A percentile compares a stretch with the other conserved stretches of the same genome.
These are phyloP conservation scores for Trypanosoma avium DNA, from an alignment of 208 protist genomes.

Conservation along the genomic window DNA sequence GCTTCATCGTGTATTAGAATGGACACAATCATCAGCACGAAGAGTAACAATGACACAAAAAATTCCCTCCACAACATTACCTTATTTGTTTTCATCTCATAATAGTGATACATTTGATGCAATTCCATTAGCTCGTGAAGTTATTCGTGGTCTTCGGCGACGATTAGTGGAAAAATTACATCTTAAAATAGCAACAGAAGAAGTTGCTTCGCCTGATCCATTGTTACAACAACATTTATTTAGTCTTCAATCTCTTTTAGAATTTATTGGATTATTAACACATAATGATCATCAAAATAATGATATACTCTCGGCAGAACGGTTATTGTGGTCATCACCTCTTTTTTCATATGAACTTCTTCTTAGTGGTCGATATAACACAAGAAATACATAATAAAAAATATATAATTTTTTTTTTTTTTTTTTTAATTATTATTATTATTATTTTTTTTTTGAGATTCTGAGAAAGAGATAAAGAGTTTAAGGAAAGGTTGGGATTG, in stretches of 20 bases:
- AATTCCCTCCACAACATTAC: no score
- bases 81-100: no score
- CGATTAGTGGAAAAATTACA: slow-evolving; percentile 66
- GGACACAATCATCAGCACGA: slow-evolving; percentile 18
- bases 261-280: slow-evolving; percentile 10
- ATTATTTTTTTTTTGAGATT: no score
- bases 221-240: slow-evolving; percentile 33
- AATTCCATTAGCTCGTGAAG: slow-evolving; percentile 46
- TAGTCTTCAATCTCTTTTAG: slow-evolving; percentile 11
- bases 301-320: slow-evolving; percentile 23
- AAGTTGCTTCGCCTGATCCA: slow-evolving; percentile 4
- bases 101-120: slow-evolving; percentile 75
- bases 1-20: slow-evolving; percentile 27
- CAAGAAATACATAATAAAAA: no score
- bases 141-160: slow-evolving; percentile 43
- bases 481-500: background rate
- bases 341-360: slow-evolving; percentile 44
- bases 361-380: slow-evolving; percentile 6
- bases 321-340: slow-evolving; percentile 60
- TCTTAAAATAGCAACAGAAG: background rate
- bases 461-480: background rate
- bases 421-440: no score
- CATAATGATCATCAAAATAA: background rate
- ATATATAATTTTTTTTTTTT: no score
- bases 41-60: background rate